phyloP scores from a whole-genome alignment of 768 basidiomycete genomes.

The Mycena albidolilacea region DNA sequence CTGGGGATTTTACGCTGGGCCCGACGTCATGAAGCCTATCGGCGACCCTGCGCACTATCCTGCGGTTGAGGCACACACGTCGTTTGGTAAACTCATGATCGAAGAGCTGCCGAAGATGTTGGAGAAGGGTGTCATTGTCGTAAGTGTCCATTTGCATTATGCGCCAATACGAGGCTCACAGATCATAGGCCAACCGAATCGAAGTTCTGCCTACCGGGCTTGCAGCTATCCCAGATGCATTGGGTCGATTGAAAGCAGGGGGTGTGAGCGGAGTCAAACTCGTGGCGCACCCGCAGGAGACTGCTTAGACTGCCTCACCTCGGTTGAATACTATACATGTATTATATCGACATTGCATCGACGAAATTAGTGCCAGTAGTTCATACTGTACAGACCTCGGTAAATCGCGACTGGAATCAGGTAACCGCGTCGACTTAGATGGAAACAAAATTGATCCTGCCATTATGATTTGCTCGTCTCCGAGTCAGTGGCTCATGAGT shows the following conservation, averaged over 20 bases:
- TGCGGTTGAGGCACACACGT: constrained; percentile 41
- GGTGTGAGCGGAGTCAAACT: constrained; percentile 31
- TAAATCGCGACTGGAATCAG: too few relatives aligned
- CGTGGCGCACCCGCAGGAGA: constrained; percentile 31
- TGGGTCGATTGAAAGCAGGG: constrained; percentile 43
- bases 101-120: constrained; percentile 46
- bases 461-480: too few relatives aligned
- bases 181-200: constrained; percentile 57
- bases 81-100: constrained; percentile 40
- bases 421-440: too few relatives aligned
- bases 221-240: constrained; percentile 57
- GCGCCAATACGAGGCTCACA: not conserved
- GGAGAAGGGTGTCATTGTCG: constrained; percentile 48
- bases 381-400: too few relatives aligned
- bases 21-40: not conserved
- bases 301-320: not conserved
- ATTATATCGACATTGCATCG: too few relatives aligned
- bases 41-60: not conserved
- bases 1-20: not conserved
- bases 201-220: constrained; percentile 61
- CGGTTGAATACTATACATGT: too few relatives aligned
- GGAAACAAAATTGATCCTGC: too few relatives aligned
- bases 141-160: not conserved
- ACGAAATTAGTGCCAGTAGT: too few relatives aligned
- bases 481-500: too few relatives aligned